Conservation (phyloP, 2,329 filamentous ascomycete species). For the Herpotrichia juniperi region DNA sequence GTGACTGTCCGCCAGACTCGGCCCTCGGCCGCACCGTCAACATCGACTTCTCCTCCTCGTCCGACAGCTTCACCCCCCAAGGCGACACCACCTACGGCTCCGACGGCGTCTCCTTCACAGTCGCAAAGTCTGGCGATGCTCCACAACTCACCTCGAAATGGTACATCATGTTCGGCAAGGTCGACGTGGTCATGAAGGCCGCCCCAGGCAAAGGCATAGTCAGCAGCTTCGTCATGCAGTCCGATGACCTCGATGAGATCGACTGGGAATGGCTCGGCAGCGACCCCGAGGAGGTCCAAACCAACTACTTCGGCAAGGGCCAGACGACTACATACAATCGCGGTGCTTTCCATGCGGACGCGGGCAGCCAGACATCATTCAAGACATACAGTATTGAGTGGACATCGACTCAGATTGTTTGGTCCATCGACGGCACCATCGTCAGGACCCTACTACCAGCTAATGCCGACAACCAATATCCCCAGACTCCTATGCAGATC, state of each 20-base stretch:
- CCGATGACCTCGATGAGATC: slow-evolving; percentile 92
- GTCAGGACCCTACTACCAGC: slow-evolving; percentile 75
- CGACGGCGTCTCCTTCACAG: slow-evolving; percentile 82
- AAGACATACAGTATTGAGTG: slow-evolving; percentile 92
- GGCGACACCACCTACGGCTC: slow-evolving; percentile 74
- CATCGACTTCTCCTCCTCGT: slow-evolving; percentile 80
- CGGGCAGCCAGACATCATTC: slow-evolving; percentile 73
- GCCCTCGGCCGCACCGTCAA: slow-evolving; percentile 82
- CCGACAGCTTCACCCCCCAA: slow-evolving; percentile 77
- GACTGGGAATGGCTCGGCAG: slow-evolving; percentile 96
- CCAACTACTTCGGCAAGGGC: slow-evolving; percentile 97
- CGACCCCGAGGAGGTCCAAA: slow-evolving; percentile 79
- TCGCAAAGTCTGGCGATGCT: slow-evolving; percentile 77
- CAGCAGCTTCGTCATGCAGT: slow-evolving; percentile 88
- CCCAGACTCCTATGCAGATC: slow-evolving; percentile 93
- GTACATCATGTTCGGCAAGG: slow-evolving; percentile 99
- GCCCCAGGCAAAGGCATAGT: slow-evolving; percentile 92
- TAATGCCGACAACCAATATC: slow-evolving; percentile 80
- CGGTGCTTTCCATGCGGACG: slow-evolving; percentile 75
- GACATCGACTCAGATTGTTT: slow-evolving; percentile 83
- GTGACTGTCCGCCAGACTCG: slow-evolving; percentile 72
- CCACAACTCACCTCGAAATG: slow-evolving; percentile 88
- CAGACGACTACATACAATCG: slow-evolving; percentile 85
- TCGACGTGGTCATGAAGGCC: slow-evolving; percentile 83
- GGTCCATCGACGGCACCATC: slow-evolving; percentile 79